phyloP scores from a whole-genome alignment of 129 eudicot genomes.

The Saposhnikovia divaricata region DNA sequence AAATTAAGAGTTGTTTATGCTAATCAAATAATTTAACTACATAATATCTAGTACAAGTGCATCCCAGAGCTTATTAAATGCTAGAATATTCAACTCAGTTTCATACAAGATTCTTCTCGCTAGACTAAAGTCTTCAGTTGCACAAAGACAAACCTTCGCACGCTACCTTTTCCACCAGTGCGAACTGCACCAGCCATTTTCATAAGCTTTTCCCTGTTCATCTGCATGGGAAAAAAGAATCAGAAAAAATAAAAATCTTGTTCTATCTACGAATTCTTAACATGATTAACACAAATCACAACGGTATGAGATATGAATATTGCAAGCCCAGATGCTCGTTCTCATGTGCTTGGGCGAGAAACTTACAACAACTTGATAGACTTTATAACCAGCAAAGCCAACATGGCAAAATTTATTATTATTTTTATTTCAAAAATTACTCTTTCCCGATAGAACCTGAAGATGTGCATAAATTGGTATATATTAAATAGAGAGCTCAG shows the following conservation, averaged over 20 bases:
- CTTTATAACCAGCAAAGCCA: not conserved
- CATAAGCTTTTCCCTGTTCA: constrained; percentile 69
- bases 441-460: not conserved
- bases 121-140: not conserved
- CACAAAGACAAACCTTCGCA: constrained; percentile 6
- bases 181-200: constrained; percentile 51
- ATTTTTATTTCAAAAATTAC: not conserved
- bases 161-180: constrained; percentile 56
- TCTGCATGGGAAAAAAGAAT: constrained; percentile 24
- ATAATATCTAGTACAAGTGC: not conserved
- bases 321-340: not conserved
- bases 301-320: not conserved
- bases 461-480: not conserved
- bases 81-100: not conserved
- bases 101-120: not conserved
- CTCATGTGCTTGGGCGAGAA: not conserved
- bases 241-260: not conserved
- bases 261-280: not conserved
- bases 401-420: not conserved
- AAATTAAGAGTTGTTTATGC: not conserved
- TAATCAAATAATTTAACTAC: not conserved
- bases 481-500: not conserved
- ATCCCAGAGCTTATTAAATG: not conserved
- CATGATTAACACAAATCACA: not conserved
- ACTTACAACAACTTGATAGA: not conserved